A percentile compares a stretch with the other conserved stretches of the same genome.
phyloP scores from a whole-genome alignment of 805 yeast species.

The Candida xiaguanensis region DNA sequence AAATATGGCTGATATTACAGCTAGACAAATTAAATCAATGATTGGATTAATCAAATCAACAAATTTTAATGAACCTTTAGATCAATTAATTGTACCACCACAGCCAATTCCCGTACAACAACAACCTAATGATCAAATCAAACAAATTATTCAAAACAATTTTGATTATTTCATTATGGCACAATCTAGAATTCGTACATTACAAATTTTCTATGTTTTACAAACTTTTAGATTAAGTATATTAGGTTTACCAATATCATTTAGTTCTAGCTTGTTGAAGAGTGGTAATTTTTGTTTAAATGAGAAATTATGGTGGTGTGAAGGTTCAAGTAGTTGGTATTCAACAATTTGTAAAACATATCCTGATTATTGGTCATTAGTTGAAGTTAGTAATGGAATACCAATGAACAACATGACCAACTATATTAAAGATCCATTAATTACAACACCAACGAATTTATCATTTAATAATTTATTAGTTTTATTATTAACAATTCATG shows the following conservation, averaged over 20 bases:
- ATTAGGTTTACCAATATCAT: constrained; percentile 38
- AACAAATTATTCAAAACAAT: constrained; percentile 32
- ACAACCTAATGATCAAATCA: constrained; percentile 15
- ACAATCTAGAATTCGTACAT: constrained; percentile 53
- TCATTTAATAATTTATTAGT: constrained; percentile 51
- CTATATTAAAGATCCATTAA: not conserved
- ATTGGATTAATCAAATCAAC: constrained; percentile 53
- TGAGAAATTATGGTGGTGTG: constrained; percentile 60
- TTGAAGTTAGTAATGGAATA: constrained; percentile 57
- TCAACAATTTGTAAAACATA: constrained; percentile 16
- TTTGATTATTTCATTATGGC: constrained; percentile 52
- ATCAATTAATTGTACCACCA: constrained; percentile 43
- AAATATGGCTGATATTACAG: constrained; percentile 46
- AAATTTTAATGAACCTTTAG: constrained; percentile 48
- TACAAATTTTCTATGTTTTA: constrained; percentile 48
- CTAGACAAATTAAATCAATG: constrained; percentile 52
- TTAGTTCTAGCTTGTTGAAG: constrained; percentile 43
- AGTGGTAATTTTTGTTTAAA: constrained; percentile 64
- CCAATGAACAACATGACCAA: not conserved
- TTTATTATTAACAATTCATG: constrained; percentile 63
- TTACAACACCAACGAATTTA: constrained; percentile 25
- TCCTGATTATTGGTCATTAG: constrained; percentile 27
- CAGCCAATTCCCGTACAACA: constrained; percentile 17
- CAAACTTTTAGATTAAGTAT: constrained; percentile 46
- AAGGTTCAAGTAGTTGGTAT: constrained; percentile 50